Base-by-base conservation (phyloP, 345 rosid species). In the Capsella bursapastoris region DNA sequence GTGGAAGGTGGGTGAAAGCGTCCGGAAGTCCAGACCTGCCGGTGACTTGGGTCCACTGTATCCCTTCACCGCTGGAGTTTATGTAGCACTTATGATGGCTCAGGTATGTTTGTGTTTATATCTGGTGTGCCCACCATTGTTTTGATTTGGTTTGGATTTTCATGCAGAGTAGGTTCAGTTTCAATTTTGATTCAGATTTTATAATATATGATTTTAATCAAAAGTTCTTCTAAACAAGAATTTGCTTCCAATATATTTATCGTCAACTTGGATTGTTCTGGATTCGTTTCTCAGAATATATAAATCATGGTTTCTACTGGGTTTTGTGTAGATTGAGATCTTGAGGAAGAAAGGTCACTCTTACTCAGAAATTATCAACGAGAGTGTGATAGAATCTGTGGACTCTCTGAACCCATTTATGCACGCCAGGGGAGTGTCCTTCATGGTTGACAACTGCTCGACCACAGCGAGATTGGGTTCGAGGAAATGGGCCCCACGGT, bases 281-380 rank as follows among this genome's bases (percentile, higher is more conserved):
- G 63, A 3, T 16, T 57, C 48, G 3, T 57, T 8, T 71, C 14
- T 22, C 5, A 13, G 57, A 55, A 63, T 50, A 40, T 50, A 40
- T 41, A 25, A 68, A 12, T 27, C 16, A 34, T 75, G 34, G 58
- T 75, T 49, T 25, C 11, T 51, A 3, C 7, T 32, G 34, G 34
- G 3, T 12, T 12, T 41, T 72, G 27, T 75, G 68, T 86, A 94
- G 98, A 91, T 89, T 25, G 97, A 94, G 80, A 67, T 90, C 47
- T 82, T 90, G 93, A 89, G 95, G 81, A 91, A 94, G 90, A 89
- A 94, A 59, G 95, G 98, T n/a, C 97, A 91, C 82, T 94, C 93
- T 0, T 94, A 87, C 83, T 91, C 98, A 0, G 98, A 94, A 80
- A 94, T 94, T 81, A 91, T 94, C 61, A 94, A 91, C 29, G 97